Evolutionary conservation across 352 stramenopile genomes (phyloP).

Genomic region (Phytophthora fragariae): DNA sequence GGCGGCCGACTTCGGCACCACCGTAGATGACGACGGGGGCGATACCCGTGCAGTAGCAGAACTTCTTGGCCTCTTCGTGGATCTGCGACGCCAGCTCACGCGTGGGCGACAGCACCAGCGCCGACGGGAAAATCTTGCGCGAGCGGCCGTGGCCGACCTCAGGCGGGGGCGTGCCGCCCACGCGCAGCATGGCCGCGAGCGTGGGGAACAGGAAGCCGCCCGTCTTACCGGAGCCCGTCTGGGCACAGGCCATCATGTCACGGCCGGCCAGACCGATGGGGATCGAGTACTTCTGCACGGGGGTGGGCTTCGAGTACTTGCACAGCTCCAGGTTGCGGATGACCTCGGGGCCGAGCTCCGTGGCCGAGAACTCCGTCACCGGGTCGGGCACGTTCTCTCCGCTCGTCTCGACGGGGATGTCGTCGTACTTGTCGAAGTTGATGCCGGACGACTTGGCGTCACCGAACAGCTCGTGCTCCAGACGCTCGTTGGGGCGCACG

Average conservation of each 20-base stretch:
- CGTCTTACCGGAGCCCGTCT: slow-evolving; percentile 98
- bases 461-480: slow-evolving; percentile 95
- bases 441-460: slow-evolving; percentile 95
- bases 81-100: slow-evolving; percentile 97
- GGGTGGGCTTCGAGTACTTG: slow-evolving; percentile 97
- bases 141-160: slow-evolving; percentile 62
- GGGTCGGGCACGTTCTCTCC: slow-evolving; percentile 94
- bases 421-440: slow-evolving; percentile 99
- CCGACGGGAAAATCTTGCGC: slow-evolving; percentile 92
- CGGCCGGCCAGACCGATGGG: slow-evolving; percentile 94
- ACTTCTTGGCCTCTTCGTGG: slow-evolving; percentile 95
- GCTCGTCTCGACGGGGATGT: slow-evolving; percentile 97
- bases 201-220: slow-evolving; percentile 97
- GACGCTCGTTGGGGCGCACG: slow-evolving; percentile 89
- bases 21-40: slow-evolving; percentile 96
- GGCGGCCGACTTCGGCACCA: slow-evolving; percentile 90
- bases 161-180: slow-evolving; percentile 62
- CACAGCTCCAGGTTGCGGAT: slow-evolving; percentile 93
- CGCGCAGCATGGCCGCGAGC: slow-evolving; percentile 96
- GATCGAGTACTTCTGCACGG: slow-evolving; percentile 99
- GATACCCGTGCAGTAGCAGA: slow-evolving; percentile 97
- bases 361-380: slow-evolving; percentile 90
- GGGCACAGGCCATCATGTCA: slow-evolving; percentile 99
- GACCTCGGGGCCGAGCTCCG: slow-evolving; percentile 93
- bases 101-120: slow-evolving; percentile 95